Percentiles rank a stretch among this genome's conserved stretches.
Evolutionary conservation across 768 basidiomycete species (phyloP).

Genomic region (Tulasnella sp.): DNA sequence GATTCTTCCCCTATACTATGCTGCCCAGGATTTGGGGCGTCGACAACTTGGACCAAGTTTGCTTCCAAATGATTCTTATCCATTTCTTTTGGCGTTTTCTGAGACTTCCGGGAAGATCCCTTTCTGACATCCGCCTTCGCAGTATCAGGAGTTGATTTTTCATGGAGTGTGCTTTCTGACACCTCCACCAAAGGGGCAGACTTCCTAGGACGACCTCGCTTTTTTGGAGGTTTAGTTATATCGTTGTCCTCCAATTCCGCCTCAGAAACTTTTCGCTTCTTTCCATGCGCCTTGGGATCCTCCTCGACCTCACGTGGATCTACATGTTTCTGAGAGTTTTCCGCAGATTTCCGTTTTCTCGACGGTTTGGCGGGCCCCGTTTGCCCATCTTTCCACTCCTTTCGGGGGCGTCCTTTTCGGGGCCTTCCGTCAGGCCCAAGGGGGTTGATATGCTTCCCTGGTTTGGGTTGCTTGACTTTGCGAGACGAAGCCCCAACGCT

Average conservation of each 20-base stretch:
- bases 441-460: slow-evolving; percentile 21
- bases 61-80: too few relatives aligned
- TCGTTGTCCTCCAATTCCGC: slow-evolving; percentile 21
- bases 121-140: too few relatives aligned
- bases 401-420: slow-evolving; percentile 22
- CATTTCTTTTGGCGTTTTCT: too few relatives aligned
- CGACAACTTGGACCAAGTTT: too few relatives aligned
- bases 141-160: too few relatives aligned
- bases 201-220: slow-evolving; percentile 31
- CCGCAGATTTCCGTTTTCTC: slow-evolving; percentile 15
- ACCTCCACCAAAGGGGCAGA: too few relatives aligned
- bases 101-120: too few relatives aligned
- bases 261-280: slow-evolving; percentile 24
- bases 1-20: too few relatives aligned
- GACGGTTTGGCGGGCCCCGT: slow-evolving; percentile 24
- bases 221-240: slow-evolving; percentile 20
- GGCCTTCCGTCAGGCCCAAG: slow-evolving; percentile 24
- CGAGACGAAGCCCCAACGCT: too few relatives aligned
- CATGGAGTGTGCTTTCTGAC: too few relatives aligned
- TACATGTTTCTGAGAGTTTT: slow-evolving; percentile 36
- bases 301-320: slow-evolving; percentile 33
- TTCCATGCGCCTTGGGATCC: slow-evolving; percentile 18
- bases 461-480: background rate
- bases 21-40: too few relatives aligned
- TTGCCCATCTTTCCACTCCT: slow-evolving; percentile 18